phyloP scores from a whole-genome alignment of 129 eudicot species.

The Silybum marianum region DNA sequence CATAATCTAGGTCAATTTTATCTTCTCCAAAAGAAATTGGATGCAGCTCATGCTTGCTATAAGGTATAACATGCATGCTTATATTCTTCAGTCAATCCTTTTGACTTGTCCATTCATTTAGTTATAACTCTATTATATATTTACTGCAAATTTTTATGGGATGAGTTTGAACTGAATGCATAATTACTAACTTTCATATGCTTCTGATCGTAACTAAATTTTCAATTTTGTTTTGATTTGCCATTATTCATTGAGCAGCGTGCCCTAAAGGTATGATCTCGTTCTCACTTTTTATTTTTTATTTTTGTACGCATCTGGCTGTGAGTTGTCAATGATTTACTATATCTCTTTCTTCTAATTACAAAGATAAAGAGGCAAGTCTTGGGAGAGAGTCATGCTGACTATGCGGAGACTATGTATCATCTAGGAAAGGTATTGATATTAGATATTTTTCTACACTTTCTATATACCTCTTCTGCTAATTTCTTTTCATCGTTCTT shows the following conservation, averaged over 20 bases:
- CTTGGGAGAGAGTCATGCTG: constrained; percentile 78
- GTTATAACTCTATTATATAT: background rate
- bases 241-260: constrained; percentile 50
- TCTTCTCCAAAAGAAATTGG: constrained; percentile 63
- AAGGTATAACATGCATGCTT: constrained; percentile 60
- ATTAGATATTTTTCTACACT: background rate
- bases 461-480: background rate
- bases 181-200: constrained; percentile 32
- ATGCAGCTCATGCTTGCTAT: constrained; percentile 68
- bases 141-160: background rate
- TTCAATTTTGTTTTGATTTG: background rate
- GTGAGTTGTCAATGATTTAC: constrained; percentile 4
- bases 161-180: background rate
- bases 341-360: constrained; percentile 14
- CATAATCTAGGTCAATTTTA: constrained; percentile 95
- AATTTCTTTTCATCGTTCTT: constrained; percentile 10
- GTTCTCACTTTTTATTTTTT: background rate
- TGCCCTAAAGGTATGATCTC: constrained; percentile 70
- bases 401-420: constrained; percentile 96
- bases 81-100: background rate
- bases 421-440: constrained; percentile 84
- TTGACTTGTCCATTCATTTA: background rate
- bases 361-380: constrained; percentile 86
- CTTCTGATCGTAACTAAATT: background rate
- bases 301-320: constrained; percentile 2